These are phyloP conservation scores for Boeremia lycopersici DNA, from an alignment of 2,329 filamentous ascomycete genomes.

Conservation along the genomic window DNA sequence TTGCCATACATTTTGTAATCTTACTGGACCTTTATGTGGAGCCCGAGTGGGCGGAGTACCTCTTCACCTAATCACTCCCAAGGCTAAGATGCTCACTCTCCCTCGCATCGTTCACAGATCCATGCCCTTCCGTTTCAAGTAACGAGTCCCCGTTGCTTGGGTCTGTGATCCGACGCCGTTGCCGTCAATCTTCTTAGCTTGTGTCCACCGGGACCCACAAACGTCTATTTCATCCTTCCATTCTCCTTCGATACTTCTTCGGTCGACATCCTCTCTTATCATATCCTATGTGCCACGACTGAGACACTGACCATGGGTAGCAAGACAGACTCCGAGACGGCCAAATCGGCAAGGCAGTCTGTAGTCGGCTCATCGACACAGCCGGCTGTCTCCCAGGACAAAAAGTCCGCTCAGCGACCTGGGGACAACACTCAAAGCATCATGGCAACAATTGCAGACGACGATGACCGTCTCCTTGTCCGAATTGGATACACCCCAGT, in stretches of 20 bases:
- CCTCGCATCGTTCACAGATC: conserved; percentile 27
- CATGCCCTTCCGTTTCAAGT: conserved; percentile 37
- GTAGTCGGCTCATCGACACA: conserved; percentile 19
- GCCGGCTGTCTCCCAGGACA: conserved; percentile 25
- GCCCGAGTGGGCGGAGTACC: conserved; percentile 28
- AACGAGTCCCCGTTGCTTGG: conserved; percentile 31
- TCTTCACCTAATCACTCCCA: conserved; percentile 36
- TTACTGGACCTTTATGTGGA: conserved; percentile 27
- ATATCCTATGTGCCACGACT: conserved; percentile 28
- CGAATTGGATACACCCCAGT: conserved; percentile 69
- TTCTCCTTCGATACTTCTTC: conserved; percentile 24
- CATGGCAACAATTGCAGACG: conserved; percentile 61
- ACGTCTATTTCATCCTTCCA: conserved; percentile 34
- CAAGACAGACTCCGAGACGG: conserved; percentile 24
- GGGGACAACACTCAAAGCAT: conserved; percentile 21
- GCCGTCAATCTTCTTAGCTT: conserved; percentile 37
- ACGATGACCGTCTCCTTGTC: conserved; percentile 65
- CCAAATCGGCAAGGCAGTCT: conserved; percentile 22
- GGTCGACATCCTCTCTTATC: conserved; percentile 7
- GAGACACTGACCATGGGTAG: conserved; percentile 38
- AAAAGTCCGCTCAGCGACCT: conserved; percentile 32
- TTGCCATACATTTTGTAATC: conserved; percentile 30
- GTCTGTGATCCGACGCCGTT: conserved; percentile 32
- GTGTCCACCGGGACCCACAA: conserved; percentile 35
- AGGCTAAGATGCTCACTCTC: conserved; percentile 28